Evolutionary conservation across 2,329 filamentous ascomycete species (phyloP).

Genomic region (Stagonosporopsis cucurbitacearum): DNA sequence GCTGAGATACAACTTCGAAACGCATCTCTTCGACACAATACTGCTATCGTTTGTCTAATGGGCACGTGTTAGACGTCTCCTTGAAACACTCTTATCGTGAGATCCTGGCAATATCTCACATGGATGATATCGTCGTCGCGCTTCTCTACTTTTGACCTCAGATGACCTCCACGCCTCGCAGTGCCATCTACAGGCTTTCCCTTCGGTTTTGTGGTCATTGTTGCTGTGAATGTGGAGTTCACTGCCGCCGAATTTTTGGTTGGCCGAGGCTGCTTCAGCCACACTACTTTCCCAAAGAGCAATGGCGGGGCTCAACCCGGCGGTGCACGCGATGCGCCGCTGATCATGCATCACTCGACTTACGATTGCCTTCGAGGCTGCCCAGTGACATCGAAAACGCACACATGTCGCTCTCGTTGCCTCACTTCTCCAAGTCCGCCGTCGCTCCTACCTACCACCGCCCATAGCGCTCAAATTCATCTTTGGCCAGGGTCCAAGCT

Average conservation of each 20-base stretch:
- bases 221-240: slow-evolving; percentile 8
- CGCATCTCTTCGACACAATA: slow-evolving; percentile 89
- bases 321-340: slow-evolving; percentile 21
- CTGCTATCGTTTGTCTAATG: slow-evolving; percentile 80
- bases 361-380: slow-evolving; percentile 17
- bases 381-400: slow-evolving; percentile 10
- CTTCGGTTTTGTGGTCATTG: slow-evolving; percentile 20
- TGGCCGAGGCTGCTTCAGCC: slow-evolving; percentile 18
- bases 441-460: slow-evolving; percentile 14
- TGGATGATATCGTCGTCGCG: slow-evolving; percentile 64
- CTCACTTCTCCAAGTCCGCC: slow-evolving; percentile 1
- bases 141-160: slow-evolving; percentile 35
- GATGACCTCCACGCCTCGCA: slow-evolving; percentile 20
- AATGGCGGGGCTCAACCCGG: slow-evolving; percentile 34
- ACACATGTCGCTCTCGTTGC: slow-evolving; percentile 23
- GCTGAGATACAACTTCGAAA: slow-evolving; percentile 85
- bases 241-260: slow-evolving; percentile 15
- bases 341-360: slow-evolving; percentile 15
- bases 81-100: not conserved
- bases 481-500: slow-evolving; percentile 28
- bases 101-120: slow-evolving; percentile 47
- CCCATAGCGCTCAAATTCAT: slow-evolving; percentile 16
- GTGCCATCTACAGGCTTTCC: slow-evolving; percentile 21
- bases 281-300: slow-evolving; percentile 10
- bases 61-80: slow-evolving; percentile 48